Evolutionary conservation across 441 rosid species (phyloP), one percentile per base, ranked within the genome.

Genomic region (Brassica hybrid): DNA sequence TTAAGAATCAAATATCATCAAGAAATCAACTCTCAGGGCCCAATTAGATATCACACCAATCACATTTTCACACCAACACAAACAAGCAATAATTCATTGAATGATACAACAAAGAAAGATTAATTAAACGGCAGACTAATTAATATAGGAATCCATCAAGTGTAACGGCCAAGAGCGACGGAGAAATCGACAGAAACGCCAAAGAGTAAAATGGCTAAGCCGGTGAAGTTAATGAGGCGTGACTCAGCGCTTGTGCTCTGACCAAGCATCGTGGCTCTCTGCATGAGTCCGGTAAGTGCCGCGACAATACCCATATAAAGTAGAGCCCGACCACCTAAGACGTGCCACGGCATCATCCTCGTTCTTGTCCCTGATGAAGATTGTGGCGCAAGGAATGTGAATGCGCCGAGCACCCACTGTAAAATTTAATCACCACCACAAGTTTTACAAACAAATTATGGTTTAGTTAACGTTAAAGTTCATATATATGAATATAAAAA

Each of bases 131-230:
- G 48, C 58, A 27, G 36, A 12, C 65, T 72, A 67, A 10, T 2
- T 72, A 72, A n/a, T 1, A 17, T 6, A 38, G 8, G 21, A 14
- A 38, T 34, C 74, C 25, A 30, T 88, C 80, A 90, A 3, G 34
- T 25, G 7, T 87, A 87, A 65, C 90, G 97, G 14, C 91, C 91
- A 65, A 96, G 89, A 23, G 89, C 82, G 34, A 94, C 87, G 30
- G 97, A 86, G 70, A 90, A 85, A 67, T 96, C 97, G 25, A 89
- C 93, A 58, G 88, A 89, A 10, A 91, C 80, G 72, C 96, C 97
- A 3, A 91, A 96, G 58, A 96, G 87, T 54, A 96, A 87, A 72
- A 91, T 83, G 7, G 79, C 79, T 3, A 94, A 69, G 41, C 90
- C 98, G 1, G 77, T 76, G 79, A 91, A 91, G 85, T 96, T 94